Base-by-base conservation (phyloP, 306 rosid genomes). In the Quercus dentata region DNA sequence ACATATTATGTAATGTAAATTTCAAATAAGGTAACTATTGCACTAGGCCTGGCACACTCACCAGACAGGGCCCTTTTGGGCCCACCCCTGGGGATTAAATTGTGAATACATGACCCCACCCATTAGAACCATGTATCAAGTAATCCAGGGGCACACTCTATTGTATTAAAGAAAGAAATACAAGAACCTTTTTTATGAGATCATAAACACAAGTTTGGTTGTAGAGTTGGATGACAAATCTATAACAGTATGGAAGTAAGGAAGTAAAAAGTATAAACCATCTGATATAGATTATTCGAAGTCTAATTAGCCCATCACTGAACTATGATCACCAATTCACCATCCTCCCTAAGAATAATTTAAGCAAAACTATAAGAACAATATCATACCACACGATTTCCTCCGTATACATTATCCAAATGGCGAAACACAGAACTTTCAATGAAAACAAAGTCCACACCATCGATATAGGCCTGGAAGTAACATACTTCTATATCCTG, bases 361-460 rank as follows among this genome's bases (percentile, higher is more conserved):
- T 74, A 19, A 44, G 75, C 82, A 63, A 83, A 76, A 75, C 64
- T 25, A 80, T 71, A 75, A 74, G 27, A 71, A 59, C 56, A 75
- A 12, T 81, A 79, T 69, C 85, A 82, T 85, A 93, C 99, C 97
- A 71, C 2, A 80, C 91, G 96, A 74, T 91, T 86, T 88, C 99
- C 99, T 2, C 86, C 83, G 21, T 95, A 95, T 83, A 95, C 89
- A 77, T 90, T 81, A 2, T 82, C 89, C 75, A 84, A 56, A 79
- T 91, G 82, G 74, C 83, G 94, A 77, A 90, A 91, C 19, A 56
- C 27, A 77, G 79, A 86, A 83, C 84, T 84, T 30, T 91, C 97
- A 62, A 95, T 78, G 80, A 95, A 95, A 79, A 95, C 93, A 57
- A 89, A 90, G 82, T 95, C 99, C 11, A 95, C 98, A 31, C 98